These are phyloP conservation scores for Eimeria sp. DNA, from an alignment of 169 alveolate species.

Conservation along the genomic window DNA sequence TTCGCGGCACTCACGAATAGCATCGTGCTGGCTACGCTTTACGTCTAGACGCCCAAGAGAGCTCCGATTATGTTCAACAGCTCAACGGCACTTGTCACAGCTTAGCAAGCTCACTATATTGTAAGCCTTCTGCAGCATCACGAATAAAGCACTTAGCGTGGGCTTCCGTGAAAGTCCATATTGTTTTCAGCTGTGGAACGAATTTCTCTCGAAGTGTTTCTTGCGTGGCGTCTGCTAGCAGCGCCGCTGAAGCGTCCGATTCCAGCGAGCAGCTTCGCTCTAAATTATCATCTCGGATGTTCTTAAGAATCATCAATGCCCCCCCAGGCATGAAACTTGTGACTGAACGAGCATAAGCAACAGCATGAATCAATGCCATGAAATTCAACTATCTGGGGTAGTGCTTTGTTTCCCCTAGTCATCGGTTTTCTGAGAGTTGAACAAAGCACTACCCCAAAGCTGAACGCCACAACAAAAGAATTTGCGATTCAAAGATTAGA, in stretches of 20 bases:
- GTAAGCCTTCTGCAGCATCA: conserved; percentile 81
- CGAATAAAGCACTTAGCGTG: conserved; percentile 79
- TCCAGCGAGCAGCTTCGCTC: background rate
- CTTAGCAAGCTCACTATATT: conserved; percentile 50
- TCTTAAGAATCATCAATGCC: conserved; percentile 28
- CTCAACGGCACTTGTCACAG: background rate
- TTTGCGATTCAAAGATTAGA: background rate
- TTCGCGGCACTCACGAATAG: background rate
- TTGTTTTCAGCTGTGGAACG: conserved; percentile 43
- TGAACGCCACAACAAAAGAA: background rate
- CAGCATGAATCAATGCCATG: background rate
- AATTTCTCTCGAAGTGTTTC: conserved; percentile 29
- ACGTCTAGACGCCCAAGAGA: background rate
- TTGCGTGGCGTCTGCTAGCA: background rate
- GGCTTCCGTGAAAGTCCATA: conserved; percentile 71
- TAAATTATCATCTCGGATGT: conserved; percentile 27
- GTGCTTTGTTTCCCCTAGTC: no score
- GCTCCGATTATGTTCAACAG: background rate
- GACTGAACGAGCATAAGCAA: conserved; percentile 10
- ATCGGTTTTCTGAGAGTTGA: no score
- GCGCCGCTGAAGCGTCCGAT: conserved; percentile 7
- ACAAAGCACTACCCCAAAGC: background rate
- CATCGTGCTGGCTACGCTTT: background rate
- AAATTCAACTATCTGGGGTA: background rate
- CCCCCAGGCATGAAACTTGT: conserved; percentile 59